Percentiles rank a stretch among this genome's conserved stretches.
Evolutionary conservation across 257 asterid species (phyloP).

Genomic region (Scutellaria barbata): DNA sequence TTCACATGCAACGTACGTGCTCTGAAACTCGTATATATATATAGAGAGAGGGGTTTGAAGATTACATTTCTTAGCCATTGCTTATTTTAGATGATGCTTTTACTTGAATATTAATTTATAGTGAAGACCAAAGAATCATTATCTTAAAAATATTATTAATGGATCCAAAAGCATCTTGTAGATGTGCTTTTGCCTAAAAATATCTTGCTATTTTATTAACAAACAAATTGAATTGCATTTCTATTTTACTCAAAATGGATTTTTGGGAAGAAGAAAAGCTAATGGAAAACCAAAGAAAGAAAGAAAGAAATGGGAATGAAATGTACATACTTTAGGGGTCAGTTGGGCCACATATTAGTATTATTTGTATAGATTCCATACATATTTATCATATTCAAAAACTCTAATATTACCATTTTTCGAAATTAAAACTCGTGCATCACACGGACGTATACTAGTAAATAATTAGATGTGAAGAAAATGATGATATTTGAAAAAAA

Average conservation of each 20-base stretch:
- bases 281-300: not conserved
- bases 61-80: conserved; percentile 20
- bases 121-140: not conserved
- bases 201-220: not conserved
- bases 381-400: too few relatives aligned
- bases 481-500: too few relatives aligned
- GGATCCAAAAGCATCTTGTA: conserved; percentile 8
- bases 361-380: too few relatives aligned
- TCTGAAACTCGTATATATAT: too few relatives aligned
- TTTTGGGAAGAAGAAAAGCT: not conserved
- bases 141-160: not conserved
- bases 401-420: too few relatives aligned
- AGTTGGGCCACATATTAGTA: too few relatives aligned
- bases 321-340: not conserved
- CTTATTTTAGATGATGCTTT: conserved; percentile 31
- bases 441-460: too few relatives aligned
- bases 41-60: conserved; percentile 8
- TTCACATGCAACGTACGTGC: too few relatives aligned
- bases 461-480: too few relatives aligned
- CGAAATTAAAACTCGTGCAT: too few relatives aligned
- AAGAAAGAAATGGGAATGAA: not conserved
- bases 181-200: conserved; percentile 6
- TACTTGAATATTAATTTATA: conserved; percentile 27
- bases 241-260: not conserved
- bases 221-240: not conserved